A percentile compares a stretch with the other conserved stretches of the same genome.
Evolutionary conservation across 106 monocot species (phyloP).

Genomic region (Agapanthus africanus): DNA sequence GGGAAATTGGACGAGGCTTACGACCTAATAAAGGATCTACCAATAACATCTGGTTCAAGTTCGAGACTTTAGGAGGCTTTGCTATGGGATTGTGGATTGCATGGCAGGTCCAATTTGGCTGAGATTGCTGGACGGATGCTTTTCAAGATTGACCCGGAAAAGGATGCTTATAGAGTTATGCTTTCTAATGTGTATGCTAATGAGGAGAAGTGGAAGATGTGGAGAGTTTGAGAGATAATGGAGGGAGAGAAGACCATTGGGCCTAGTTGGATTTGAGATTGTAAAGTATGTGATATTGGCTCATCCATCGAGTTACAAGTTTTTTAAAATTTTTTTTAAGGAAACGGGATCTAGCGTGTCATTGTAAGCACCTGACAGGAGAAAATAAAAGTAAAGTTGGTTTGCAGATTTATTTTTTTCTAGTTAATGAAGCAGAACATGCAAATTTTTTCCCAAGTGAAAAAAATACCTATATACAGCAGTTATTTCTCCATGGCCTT

Average conservation of each 20-base stretch:
- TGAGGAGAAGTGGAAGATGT: slow-evolving; percentile 48
- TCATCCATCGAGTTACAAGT: too few relatives aligned
- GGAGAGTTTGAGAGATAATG: slow-evolving; percentile 34
- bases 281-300: too few relatives aligned
- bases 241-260: slow-evolving; percentile 32
- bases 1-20: slow-evolving; percentile 50
- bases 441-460: not conserved
- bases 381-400: too few relatives aligned
- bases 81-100: slow-evolving; percentile 55
- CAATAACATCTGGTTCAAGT: slow-evolving; percentile 33
- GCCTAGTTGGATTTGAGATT: slow-evolving; percentile 36
- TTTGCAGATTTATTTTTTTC: too few relatives aligned
- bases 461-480: slow-evolving; percentile 80
- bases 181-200: slow-evolving; percentile 61
- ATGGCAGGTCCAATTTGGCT: slow-evolving; percentile 45
- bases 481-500: slow-evolving; percentile 86
- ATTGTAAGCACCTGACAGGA: too few relatives aligned
- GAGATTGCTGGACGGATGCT: slow-evolving; percentile 34
- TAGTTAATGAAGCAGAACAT: not conserved
- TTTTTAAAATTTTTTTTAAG: too few relatives aligned
- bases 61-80: slow-evolving; percentile 62
- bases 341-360: too few relatives aligned
- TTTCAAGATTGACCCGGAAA: slow-evolving; percentile 30
- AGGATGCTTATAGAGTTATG: slow-evolving; percentile 52
- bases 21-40: slow-evolving; percentile 49